Evolutionary conservation across 1,284 basidiomycete species (phyloP).

Genomic region (Papiliotrema fonsecae): DNA sequence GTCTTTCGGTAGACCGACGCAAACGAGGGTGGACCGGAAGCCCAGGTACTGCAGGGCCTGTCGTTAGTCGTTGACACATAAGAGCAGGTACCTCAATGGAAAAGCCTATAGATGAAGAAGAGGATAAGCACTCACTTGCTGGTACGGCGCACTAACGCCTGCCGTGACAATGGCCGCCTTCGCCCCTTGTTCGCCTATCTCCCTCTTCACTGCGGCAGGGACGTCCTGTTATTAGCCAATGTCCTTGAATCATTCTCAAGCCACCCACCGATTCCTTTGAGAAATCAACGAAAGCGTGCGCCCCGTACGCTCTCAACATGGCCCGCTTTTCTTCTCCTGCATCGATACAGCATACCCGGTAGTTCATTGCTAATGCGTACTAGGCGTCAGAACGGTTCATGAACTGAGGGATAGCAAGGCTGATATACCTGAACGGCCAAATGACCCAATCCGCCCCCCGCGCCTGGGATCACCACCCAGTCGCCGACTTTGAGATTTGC

Average conservation of each 20-base stretch:
- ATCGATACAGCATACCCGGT: constrained; percentile 1
- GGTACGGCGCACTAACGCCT: neutral
- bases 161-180: constrained; percentile 3
- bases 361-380: constrained; percentile 8
- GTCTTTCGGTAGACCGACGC: constrained; percentile 4
- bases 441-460: constrained; percentile 4
- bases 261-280: neutral
- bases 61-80: neutral
- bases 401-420: neutral
- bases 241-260: neutral
- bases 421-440: neutral
- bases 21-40: constrained; percentile 3
- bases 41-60: constrained; percentile 4
- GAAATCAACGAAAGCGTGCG: constrained; percentile 2
- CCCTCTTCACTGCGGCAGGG: neutral
- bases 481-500: neutral
- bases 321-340: constrained; percentile 3
- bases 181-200: neutral
- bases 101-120: neutral
- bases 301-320: neutral
- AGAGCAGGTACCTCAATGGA: neutral
- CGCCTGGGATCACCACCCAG: constrained; percentile 5
- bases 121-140: neutral
- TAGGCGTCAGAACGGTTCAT: neutral
- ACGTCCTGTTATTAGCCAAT: neutral